These are phyloP conservation scores for Marasmius oreades DNA, from an alignment of 1,284 basidiomycete species.

Conservation along the genomic window DNA sequence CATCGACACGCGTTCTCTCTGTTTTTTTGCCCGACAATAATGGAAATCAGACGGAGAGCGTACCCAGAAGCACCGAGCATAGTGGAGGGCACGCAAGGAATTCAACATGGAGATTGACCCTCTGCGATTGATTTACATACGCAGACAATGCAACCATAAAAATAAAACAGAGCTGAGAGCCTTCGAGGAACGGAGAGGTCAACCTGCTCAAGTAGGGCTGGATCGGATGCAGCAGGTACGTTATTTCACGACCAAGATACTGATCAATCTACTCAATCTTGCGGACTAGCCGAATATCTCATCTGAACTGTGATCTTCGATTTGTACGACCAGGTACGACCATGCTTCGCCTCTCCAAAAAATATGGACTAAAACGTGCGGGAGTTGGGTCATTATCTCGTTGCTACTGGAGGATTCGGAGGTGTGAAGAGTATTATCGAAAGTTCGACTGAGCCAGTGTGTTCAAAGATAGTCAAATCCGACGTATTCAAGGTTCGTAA, in stretches of 20 bases:
- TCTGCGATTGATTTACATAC: no score
- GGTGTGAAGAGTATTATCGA: not conserved
- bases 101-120: no score
- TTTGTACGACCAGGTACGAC: no score
- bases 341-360: not conserved
- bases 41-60: no score
- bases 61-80: no score
- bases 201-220: not conserved
- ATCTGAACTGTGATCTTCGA: not conserved
- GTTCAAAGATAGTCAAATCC: conserved; percentile 6
- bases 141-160: no score
- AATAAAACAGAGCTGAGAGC: no score
- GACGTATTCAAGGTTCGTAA: not conserved
- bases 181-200: not conserved
- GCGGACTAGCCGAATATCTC: not conserved
- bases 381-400: not conserved
- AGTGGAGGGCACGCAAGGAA: no score
- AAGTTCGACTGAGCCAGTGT: conserved; percentile 21
- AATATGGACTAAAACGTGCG: not conserved
- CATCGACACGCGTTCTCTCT: no score
- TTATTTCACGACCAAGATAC: not conserved
- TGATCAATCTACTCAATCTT: not conserved
- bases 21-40: no score
- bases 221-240: not conserved
- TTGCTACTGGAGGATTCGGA: not conserved